Percentiles rank a stretch among this genome's conserved stretches.
Evolutionary conservation across 2,329 filamentous ascomycete genomes (phyloP).

Genomic region (Fusarium hainanense): DNA sequence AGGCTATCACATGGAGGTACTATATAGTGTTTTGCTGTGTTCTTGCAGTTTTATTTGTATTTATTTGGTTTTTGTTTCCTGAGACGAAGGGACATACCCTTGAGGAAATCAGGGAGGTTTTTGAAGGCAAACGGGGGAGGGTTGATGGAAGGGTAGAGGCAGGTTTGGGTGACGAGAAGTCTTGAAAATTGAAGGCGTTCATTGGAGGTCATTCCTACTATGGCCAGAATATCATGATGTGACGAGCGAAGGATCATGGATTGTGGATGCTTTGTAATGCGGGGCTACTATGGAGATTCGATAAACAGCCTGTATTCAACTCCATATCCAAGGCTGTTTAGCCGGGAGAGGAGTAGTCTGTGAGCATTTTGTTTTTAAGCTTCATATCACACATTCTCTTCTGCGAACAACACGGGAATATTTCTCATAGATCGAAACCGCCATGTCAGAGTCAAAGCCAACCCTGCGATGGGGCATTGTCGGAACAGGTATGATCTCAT

Average conservation of each 20-base stretch:
- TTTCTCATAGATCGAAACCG: too few relatives aligned
- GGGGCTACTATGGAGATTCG: neutral
- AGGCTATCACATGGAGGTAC: constrained; percentile 25
- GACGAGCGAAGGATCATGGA: neutral
- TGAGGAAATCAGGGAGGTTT: constrained; percentile 28
- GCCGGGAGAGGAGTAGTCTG: neutral
- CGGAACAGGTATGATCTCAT: constrained; percentile 57
- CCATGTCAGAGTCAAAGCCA: constrained; percentile 32
- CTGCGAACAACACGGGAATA: too few relatives aligned
- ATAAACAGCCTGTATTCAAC: neutral
- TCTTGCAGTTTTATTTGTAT: neutral
- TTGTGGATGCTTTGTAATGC: neutral
- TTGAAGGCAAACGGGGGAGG: neutral
- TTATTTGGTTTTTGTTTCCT: constrained; percentile 29
- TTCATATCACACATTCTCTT: too few relatives aligned
- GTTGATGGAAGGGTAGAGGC: neutral
- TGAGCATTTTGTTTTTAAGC: too few relatives aligned
- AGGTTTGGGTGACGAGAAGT: neutral
- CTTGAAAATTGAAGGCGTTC: too few relatives aligned
- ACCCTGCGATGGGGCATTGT: constrained; percentile 53
- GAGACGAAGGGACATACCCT: constrained; percentile 31
- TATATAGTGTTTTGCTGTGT: constrained; percentile 30
- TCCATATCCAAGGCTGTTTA: neutral
- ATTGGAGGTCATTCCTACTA: too few relatives aligned
- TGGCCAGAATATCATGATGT: neutral